A percentile compares a stretch with the other conserved stretches of the same genome.
Evolutionary conservation across 2,329 filamentous ascomycete species (phyloP).

Genomic region (Epichloe typhina): DNA sequence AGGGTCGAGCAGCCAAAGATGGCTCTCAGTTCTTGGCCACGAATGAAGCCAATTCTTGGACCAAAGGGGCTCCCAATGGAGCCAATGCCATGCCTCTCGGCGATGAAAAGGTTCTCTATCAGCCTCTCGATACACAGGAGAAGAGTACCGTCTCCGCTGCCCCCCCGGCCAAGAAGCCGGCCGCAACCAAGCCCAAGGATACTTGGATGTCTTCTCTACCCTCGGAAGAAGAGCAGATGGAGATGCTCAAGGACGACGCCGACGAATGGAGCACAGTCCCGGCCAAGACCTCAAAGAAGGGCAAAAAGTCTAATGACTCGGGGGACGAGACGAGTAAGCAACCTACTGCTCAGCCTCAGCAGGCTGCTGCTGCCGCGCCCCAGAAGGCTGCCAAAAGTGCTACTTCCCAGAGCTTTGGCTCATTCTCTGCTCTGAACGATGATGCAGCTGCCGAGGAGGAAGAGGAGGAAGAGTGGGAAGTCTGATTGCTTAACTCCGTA

Average conservation of each 20-base stretch:
- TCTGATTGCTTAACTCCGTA: conserved; percentile 19
- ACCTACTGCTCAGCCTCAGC: conserved; percentile 19
- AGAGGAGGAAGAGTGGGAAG: conserved; percentile 39
- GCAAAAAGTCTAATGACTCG: conserved; percentile 25
- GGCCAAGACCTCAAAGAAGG: conserved; percentile 31
- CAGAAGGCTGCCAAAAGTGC: conserved; percentile 18
- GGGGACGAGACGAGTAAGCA: conserved; percentile 20
- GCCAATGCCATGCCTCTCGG: conserved; percentile 19
- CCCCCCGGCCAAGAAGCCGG: conserved; percentile 19
- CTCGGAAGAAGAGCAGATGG: conserved; percentile 50
- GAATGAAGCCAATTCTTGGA: conserved; percentile 31
- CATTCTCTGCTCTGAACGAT: conserved; percentile 36
- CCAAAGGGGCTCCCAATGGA: conserved; percentile 22
- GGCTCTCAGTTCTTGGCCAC: conserved; percentile 47
- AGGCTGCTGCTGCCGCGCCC: conserved; percentile 13
- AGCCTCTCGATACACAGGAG: conserved; percentile 48
- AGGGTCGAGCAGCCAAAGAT: conserved; percentile 73
- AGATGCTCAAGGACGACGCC: conserved; percentile 37
- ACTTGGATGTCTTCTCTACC: conserved; percentile 39
- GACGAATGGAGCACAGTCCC: conserved; percentile 50
- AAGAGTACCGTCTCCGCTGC: conserved; percentile 13
- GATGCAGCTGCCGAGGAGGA: conserved; percentile 28
- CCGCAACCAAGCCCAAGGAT: conserved; percentile 20
- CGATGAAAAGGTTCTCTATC: conserved; percentile 20
- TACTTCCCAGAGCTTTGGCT: conserved; percentile 25